Evolutionary conservation across 176 grass and related monocot species (phyloP), one percentile per base, ranked within the genome.

Genomic region (Leersia perrieri): DNA sequence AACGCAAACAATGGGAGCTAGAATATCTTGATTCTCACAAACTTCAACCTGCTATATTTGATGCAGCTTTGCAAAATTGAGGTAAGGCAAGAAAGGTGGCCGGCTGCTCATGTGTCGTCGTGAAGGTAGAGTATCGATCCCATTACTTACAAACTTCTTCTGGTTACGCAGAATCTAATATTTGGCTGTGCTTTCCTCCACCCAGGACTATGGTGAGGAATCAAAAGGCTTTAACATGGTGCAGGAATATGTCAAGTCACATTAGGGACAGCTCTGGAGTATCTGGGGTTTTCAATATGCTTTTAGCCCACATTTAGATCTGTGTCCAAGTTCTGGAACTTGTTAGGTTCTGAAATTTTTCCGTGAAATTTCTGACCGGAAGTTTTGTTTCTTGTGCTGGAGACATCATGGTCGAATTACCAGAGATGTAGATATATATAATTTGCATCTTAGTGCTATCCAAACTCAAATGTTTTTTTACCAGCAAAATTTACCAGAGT

Each of bases 21-120:
- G n/a, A 73, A 45, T 44, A 64, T 2, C 22, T 63, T 63, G 29
- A 36, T 36, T 38, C 57, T 82, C 26, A 82, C 12, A 3, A 49
- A 20, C 20, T 20, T 44, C 2, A 0, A 16, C 33, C 13, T 15
- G 0, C 35, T 60, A 23, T 72, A 11, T 79, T 67, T 68, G 26
- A 67, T 87, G 65, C 74, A 90, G 87, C 77, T 93, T 25, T 93
- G 91, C 73, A 93, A 90, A 67, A 93, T 93, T 71, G 88, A 93
- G 88, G 91, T 7, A 93, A 93, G 63, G 88, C 84, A 23, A 90
- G 88, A 69, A 85, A 93, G 72, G 85, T 88, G 13, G 84, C 81
- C 13, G 73, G 85, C 45, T 85, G 82, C 68, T 88, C 91, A n/a
- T 93, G 91, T 36, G 67, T 84, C n/a, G 85, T 80, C 55, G 76